Base-by-base conservation (phyloP, 805 yeast species). In the Yarrowia hollandica region DNA sequence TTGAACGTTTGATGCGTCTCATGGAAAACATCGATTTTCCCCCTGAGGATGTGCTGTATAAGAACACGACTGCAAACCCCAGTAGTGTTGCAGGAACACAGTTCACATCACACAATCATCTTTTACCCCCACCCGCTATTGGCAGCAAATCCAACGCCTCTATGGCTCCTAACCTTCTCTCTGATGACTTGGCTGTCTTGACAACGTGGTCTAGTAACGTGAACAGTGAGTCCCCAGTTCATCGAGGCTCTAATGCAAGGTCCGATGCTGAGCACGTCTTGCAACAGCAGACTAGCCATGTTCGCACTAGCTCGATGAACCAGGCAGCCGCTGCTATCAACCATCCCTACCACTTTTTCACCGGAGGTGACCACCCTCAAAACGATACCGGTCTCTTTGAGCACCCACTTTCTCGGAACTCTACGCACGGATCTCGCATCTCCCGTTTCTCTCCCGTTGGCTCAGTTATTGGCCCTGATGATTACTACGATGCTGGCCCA, bases 1-100 rank as follows among this genome's bases (percentile, higher is more conserved):
- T 90, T 76, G 76, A 75, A 41, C 37, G 62, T n/a, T n/a, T 55
- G 12, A 31, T 55, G 48, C 38, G 39, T 25, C 39, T 55, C 22
- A 28, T 55, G 50, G 50, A 55, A 9, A 38, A 38, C 22, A 28
- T 38, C n/a, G 59, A 55, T 15, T 55, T 55, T 18, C 59, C 59
- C 7, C 58, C 42, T 9, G 42, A 35, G 5, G 58, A 52, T 14
- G 22, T 31, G 18, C 58, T 35, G 19, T 35, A 52, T 35, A 52
- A 48, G 22, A 28, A 48, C 30, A 22, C 35, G n/a, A 44, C 52
- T 3, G 52, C 52, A 5, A 44, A 44, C 19, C 52, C 52, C 22
- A 44, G 52, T 26, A 44, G 52, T 30, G 26, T 44, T 4, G 52
- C 35, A 28, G 52, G 35, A 18, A 30, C 52, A 14, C 52, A 44